Evolutionary conservation across 768 basidiomycete species (phyloP).

Genomic region (Collybiopsis confluens): DNA sequence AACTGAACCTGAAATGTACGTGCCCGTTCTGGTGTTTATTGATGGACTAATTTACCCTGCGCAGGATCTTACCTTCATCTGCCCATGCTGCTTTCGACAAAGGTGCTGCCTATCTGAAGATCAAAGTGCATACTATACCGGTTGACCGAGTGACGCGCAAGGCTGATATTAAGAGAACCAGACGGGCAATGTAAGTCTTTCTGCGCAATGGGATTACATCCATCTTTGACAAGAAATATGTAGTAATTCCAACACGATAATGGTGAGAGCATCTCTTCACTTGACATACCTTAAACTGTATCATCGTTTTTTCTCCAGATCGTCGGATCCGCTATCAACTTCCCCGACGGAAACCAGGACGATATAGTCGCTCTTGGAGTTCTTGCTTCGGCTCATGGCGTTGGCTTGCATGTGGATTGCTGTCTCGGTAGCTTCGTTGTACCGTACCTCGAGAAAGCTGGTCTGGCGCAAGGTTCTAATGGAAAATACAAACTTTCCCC

Average conservation of each 20-base stretch:
- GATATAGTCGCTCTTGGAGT: conserved; percentile 75
- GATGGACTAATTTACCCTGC: background rate
- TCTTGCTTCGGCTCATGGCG: conserved; percentile 68
- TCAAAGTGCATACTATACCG: conserved; percentile 87
- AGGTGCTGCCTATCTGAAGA: conserved; percentile 78
- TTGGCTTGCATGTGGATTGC: conserved; percentile 93
- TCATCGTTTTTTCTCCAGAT: conserved; percentile 42
- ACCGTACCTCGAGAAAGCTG: conserved; percentile 83
- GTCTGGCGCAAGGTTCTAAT: conserved; percentile 55
- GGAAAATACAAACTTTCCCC: conserved; percentile 57
- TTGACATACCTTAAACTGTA: background rate
- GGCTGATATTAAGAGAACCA: conserved; percentile 72
- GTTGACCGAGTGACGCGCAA: conserved; percentile 74
- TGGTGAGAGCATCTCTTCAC: conserved; percentile 45
- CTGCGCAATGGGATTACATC: background rate
- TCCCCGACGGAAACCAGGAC: conserved; percentile 84
- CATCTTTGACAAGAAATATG: conserved; percentile 5
- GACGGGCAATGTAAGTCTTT: conserved; percentile 75
- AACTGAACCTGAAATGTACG: conserved; percentile 86
- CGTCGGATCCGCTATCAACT: conserved; percentile 83
- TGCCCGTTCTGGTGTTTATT: background rate
- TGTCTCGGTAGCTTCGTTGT: conserved; percentile 93
- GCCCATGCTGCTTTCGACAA: conserved; percentile 97
- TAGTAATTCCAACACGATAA: conserved; percentile 85
- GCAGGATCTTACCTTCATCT: conserved; percentile 75